A percentile compares a stretch with the other conserved stretches of the same genome.
Conservation (phyloP, 306 rosid genomes). For the Begonia masoniana region DNA sequence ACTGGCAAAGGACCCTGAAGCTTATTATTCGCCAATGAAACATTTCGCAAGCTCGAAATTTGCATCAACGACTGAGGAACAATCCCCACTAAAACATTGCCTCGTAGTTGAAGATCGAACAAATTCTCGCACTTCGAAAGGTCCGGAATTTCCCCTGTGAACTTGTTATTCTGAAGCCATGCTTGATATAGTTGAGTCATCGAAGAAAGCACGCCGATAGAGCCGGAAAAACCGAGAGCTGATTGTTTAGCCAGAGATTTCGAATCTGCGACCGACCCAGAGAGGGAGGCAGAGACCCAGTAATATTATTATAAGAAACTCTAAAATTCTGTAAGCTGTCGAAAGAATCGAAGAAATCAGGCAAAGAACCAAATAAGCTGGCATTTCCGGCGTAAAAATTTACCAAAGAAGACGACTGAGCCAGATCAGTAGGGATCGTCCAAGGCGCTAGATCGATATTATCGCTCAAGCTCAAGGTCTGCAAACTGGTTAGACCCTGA, state of each 20-base stretch:
- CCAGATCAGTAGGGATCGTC: slow-evolving; percentile 40
- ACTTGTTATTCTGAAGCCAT: slow-evolving; percentile 58
- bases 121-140: slow-evolving; percentile 27
- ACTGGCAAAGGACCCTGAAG: slow-evolving; percentile 49
- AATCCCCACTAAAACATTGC: slow-evolving; percentile 38
- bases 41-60: slow-evolving; percentile 21
- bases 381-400: slow-evolving; percentile 27
- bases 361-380: slow-evolving; percentile 23
- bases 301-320: slow-evolving; percentile 67
- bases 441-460: slow-evolving; percentile 26
- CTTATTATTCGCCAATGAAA: slow-evolving; percentile 35
- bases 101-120: slow-evolving; percentile 52
- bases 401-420: slow-evolving; percentile 21
- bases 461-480: slow-evolving; percentile 28
- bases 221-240: slow-evolving; percentile 42
- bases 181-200: slow-evolving; percentile 40
- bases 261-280: slow-evolving; percentile 33
- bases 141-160: slow-evolving; percentile 51
- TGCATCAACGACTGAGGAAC: slow-evolving; percentile 31
- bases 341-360: slow-evolving; percentile 42
- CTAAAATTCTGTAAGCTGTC: slow-evolving; percentile 28
- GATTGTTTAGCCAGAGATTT: slow-evolving; percentile 69
- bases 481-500: slow-evolving; percentile 30
- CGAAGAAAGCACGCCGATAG: slow-evolving; percentile 26
- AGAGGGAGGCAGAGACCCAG: slow-evolving; percentile 45